Base-by-base conservation (phyloP, 148 eudicot genomes). In the Oxyria digyna region DNA sequence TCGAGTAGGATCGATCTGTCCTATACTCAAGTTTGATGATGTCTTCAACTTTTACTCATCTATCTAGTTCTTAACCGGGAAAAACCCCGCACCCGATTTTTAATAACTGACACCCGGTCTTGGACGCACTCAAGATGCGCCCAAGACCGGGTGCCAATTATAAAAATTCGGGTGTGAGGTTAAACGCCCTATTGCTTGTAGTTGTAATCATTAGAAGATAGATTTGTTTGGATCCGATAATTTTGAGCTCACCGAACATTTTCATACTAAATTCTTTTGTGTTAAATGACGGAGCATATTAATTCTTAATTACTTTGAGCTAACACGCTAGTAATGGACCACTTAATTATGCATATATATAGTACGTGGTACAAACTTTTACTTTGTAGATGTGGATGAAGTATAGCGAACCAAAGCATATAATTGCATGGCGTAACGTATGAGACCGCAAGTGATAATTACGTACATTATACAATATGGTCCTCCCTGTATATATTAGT, bases 391-490 rank as follows among this genome's bases (percentile, higher is more conserved):
- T 48, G 21, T 48, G 33, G 17, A 24, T 12, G 62, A 55, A 24
- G 62, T 57, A 31, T 59, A 29, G 15, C 38, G 8, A 29, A 29
- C 37, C 65, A 59, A 15, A 14, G 38, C 31, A 59, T 3, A n/a
- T 59, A 29, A 59, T 59, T 29, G 65, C 65, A 59, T 29, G 65
- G n/a, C 31, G 65, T 59, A n/a, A 59, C 65, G 65, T 59, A 57
- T 57, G 64, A 24, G 64, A 57, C 27, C 37, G 64, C 14, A 59
- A 59, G 38, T 59, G 64, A 57, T 57, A 27, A 59, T 59, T 59
- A 59, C 18, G 37, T 57, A 6, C 38, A 35, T 35, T 35, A 35
- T 35, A 35, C 38, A 2, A 35, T 35, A 35, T 35, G 64, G 64
- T 57, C 64, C 64, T 57, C 37, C 64, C 35, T 26, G 62, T 52